These are phyloP conservation scores for Actinomortierella ambigua DNA, from an alignment of 371 early-diverging fungal species.

Conservation along the genomic window DNA sequence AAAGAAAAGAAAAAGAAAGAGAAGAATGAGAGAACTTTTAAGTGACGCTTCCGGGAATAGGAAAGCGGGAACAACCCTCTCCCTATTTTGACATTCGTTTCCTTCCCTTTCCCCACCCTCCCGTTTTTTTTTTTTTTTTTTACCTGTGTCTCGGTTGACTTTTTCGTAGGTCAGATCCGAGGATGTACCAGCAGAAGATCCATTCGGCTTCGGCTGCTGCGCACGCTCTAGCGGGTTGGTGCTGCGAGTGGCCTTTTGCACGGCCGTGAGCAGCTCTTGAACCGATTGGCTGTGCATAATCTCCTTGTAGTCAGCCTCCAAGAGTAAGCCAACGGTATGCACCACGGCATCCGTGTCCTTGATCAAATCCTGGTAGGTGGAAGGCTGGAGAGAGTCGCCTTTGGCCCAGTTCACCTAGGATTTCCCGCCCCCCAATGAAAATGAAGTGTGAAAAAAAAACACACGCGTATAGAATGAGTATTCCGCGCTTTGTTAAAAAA, in stretches of 20 bases:
- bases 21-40: neutral
- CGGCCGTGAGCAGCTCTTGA: slow-evolving; percentile 49
- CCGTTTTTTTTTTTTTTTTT: neutral
- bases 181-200: slow-evolving; percentile 6
- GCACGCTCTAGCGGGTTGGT: slow-evolving; percentile 29
- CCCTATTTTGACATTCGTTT: neutral
- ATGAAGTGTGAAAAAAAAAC: neutral
- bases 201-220: neutral
- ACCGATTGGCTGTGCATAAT: slow-evolving; percentile 54
- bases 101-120: no score
- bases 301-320: slow-evolving; percentile 75
- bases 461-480: neutral
- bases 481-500: neutral
- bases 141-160: slow-evolving; percentile 79
- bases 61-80: no score
- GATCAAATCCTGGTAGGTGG: slow-evolving; percentile 58
- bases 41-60: no score
- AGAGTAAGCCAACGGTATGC: slow-evolving; percentile 73
- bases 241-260: slow-evolving; percentile 43
- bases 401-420: slow-evolving; percentile 63
- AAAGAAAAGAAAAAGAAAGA: neutral
- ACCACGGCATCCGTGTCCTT: slow-evolving; percentile 68
- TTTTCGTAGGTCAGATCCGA: slow-evolving; percentile 57
- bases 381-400: slow-evolving; percentile 71
- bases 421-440: no score